A percentile compares a stretch with the other conserved stretches of the same genome.
These are phyloP conservation scores for Colletotrichum sp. DNA, from an alignment of 2,329 filamentous ascomycete genomes.

Conservation along the genomic window DNA sequence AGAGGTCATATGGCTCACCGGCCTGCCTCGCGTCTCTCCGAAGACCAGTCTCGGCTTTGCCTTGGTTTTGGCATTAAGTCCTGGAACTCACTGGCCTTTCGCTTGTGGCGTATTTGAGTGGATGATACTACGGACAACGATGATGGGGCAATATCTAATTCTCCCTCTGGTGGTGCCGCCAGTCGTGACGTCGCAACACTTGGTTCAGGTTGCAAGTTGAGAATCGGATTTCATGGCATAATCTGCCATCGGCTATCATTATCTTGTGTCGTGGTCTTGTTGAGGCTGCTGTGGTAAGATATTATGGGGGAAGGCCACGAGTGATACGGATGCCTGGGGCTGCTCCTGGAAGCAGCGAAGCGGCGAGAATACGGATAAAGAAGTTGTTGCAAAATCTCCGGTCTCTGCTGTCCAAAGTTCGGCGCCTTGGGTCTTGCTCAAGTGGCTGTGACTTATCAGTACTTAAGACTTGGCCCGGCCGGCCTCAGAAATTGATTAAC, in stretches of 20 bases:
- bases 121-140: background rate
- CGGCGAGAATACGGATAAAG: background rate
- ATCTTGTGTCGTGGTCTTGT: background rate
- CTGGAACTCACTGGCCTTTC: background rate
- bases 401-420: no score
- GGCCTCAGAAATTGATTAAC: no score
- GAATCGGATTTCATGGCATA: background rate
- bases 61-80: background rate
- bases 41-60: background rate
- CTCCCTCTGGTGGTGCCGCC: background rate
- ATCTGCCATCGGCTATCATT: accelerated
- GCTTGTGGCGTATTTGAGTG: background rate
- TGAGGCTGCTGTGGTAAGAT: background rate
- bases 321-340: background rate
- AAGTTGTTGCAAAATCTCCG: no score
- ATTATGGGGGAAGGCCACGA: accelerated
- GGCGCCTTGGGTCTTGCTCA: no score
- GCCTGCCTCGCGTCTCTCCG: accelerated
- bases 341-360: background rate
- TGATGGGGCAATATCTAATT: accelerated
- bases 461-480: no score
- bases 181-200: accelerated
- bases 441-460: no score
- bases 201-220: background rate
- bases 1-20: accelerated